These are phyloP conservation scores for Ampelocalamus luodianensis DNA, from an alignment of 176 grass and related monocot genomes.

Conservation along the genomic window DNA sequence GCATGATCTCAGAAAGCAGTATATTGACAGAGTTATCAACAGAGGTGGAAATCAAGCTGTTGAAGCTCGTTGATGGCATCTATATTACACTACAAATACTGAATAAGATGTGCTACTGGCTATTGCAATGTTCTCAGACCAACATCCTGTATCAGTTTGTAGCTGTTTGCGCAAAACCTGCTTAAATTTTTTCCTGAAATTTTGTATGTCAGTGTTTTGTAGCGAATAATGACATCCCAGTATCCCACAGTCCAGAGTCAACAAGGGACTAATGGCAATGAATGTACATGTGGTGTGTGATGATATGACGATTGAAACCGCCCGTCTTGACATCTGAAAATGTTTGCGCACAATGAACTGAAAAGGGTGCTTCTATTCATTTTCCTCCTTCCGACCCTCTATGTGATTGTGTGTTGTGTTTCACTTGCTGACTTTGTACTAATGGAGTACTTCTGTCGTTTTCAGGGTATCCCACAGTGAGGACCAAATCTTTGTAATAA, in stretches of 20 bases:
- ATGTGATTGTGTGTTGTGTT: neutral
- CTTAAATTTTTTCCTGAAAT: constrained; percentile 23
- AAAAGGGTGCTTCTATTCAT: neutral
- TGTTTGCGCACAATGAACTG: neutral
- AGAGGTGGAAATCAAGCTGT: constrained; percentile 57
- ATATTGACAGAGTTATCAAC: constrained; percentile 62
- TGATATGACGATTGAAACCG: neutral
- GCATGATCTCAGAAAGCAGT: constrained; percentile 74
- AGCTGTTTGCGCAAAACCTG: neutral
- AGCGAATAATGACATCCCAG: constrained; percentile 9
- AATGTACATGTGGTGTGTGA: neutral
- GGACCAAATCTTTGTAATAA: constrained; percentile 4
- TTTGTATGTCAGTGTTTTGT: neutral
- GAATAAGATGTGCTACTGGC: constrained; percentile 44
- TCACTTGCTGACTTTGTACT: constrained; percentile 25
- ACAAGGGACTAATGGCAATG: neutral
- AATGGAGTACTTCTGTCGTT: neutral
- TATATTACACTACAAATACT: neutral
- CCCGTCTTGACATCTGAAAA: neutral
- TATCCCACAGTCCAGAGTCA: neutral
- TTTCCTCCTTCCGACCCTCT: neutral
- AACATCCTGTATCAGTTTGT: constrained; percentile 2
- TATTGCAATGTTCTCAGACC: neutral
- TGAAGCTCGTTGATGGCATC: constrained; percentile 59
- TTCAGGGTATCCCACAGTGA: neutral